These are phyloP conservation scores for Ascochyta lentis DNA, from an alignment of 2,329 filamentous ascomycete species.

Conservation along the genomic window DNA sequence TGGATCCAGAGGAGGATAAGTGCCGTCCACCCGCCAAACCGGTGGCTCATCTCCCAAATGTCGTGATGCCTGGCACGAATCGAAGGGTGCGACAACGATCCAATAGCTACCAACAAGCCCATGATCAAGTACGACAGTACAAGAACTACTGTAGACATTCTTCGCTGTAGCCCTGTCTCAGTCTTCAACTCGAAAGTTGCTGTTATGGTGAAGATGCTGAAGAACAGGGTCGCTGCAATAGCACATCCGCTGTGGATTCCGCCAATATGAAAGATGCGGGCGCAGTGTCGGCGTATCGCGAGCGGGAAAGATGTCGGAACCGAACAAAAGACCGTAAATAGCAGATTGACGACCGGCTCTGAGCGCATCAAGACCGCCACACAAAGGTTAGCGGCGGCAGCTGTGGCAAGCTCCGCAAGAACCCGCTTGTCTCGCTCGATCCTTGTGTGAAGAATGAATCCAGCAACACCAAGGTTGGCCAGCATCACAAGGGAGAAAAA, in stretches of 20 bases:
- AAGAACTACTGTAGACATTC: constrained; percentile 24
- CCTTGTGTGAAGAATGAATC: constrained; percentile 33
- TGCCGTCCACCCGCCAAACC: constrained; percentile 48
- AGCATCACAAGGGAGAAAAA: constrained; percentile 41
- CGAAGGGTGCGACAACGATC: constrained; percentile 38
- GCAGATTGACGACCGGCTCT: constrained; percentile 46
- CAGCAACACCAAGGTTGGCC: constrained; percentile 37
- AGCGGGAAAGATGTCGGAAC: constrained; percentile 42
- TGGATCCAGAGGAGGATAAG: constrained; percentile 48
- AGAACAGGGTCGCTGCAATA: constrained; percentile 51
- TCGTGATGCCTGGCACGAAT: constrained; percentile 45
- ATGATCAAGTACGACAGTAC: constrained; percentile 42
- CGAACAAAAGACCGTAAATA: constrained; percentile 46
- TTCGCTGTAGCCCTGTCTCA: constrained; percentile 17
- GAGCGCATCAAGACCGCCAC: constrained; percentile 45
- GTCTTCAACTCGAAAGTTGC: constrained; percentile 37
- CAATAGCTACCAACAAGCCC: constrained; percentile 39
- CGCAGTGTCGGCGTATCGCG: constrained; percentile 40
- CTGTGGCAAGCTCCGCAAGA: constrained; percentile 42
- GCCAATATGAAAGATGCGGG: constrained; percentile 47
- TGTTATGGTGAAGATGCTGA: constrained; percentile 51
- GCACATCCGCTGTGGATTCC: constrained; percentile 48
- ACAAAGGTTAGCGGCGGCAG: constrained; percentile 48
- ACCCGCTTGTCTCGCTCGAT: constrained; percentile 30
- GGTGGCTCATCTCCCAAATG: constrained; percentile 45